Percentiles rank a stretch among this genome's conserved stretches.
Evolutionary conservation across 768 basidiomycete genomes (phyloP).

Genomic region (Mycena metata): DNA sequence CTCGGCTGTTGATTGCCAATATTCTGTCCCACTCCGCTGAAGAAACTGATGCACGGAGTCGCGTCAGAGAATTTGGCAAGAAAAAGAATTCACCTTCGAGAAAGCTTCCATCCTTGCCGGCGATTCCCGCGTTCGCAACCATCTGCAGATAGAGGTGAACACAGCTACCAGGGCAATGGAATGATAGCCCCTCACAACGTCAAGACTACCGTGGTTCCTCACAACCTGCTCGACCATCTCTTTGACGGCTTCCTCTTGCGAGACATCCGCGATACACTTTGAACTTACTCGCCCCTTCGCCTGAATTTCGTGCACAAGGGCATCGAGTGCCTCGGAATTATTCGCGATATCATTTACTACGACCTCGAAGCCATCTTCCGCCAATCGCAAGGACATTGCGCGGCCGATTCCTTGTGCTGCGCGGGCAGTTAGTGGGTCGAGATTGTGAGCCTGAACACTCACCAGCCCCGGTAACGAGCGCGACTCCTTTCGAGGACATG

Average conservation of each 20-base stretch:
- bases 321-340: not conserved
- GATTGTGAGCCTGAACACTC: not conserved
- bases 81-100: not conserved
- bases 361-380: constrained; percentile 17
- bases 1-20: constrained; percentile 48
- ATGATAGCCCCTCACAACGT: not conserved
- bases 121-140: constrained; percentile 46
- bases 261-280: constrained; percentile 44
- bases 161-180: not conserved
- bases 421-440: not conserved
- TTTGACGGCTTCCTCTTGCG: constrained; percentile 52
- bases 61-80: no score
- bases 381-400: not conserved
- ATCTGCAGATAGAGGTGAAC: constrained; percentile 27
- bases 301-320: not conserved
- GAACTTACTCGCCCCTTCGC: not conserved
- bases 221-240: constrained; percentile 46
- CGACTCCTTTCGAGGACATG: constrained; percentile 12
- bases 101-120: no score
- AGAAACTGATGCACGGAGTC: not conserved
- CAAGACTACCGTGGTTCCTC: constrained; percentile 49
- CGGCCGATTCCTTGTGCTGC: constrained; percentile 14
- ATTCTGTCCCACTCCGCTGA: constrained; percentile 44
- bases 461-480: constrained; percentile 21
- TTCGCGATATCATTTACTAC: constrained; percentile 16